Conservation (phyloP, 768 basidiomycete species). For the Termitomyces sp. region DNA sequence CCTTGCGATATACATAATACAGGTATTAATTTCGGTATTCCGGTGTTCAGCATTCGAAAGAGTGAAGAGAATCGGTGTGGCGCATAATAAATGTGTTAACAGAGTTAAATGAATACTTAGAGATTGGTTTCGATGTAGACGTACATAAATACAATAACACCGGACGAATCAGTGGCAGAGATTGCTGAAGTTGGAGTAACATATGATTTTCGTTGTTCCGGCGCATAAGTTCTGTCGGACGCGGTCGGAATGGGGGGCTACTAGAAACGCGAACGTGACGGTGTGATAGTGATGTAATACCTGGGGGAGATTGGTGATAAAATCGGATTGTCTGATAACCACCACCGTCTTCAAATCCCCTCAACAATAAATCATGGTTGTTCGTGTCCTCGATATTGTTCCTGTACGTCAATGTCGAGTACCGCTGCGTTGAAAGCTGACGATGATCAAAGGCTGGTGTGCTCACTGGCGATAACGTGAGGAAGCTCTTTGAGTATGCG, state of each 20-base stretch:
- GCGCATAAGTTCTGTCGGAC: neutral
- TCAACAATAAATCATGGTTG: slow-evolving; percentile 44
- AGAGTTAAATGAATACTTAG: neutral
- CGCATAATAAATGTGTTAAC: neutral
- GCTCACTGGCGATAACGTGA: slow-evolving; percentile 89
- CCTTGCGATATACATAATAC: neutral
- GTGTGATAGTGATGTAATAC: slow-evolving; percentile 1
- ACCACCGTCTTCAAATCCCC: slow-evolving; percentile 1
- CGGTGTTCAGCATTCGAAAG: neutral
- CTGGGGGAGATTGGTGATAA: neutral
- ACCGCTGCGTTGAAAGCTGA: slow-evolving; percentile 2
- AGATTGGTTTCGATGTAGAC: too few relatives aligned
- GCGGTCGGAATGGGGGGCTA: neutral
- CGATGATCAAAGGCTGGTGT: slow-evolving; percentile 70
- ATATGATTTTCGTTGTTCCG: slow-evolving; percentile 2
- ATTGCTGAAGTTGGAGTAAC: neutral
- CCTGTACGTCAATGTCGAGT: slow-evolving; percentile 47
- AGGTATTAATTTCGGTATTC: neutral
- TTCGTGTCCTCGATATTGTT: slow-evolving; percentile 78
- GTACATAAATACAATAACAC: too few relatives aligned
- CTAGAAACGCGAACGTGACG: neutral
- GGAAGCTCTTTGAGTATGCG: slow-evolving; percentile 94
- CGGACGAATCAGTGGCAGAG: too few relatives aligned
- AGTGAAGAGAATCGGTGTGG: neutral
- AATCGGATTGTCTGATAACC: slow-evolving; percentile 3